Base-by-base conservation (phyloP, 768 basidiomycete genomes). In the Amanita rimosa region DNA sequence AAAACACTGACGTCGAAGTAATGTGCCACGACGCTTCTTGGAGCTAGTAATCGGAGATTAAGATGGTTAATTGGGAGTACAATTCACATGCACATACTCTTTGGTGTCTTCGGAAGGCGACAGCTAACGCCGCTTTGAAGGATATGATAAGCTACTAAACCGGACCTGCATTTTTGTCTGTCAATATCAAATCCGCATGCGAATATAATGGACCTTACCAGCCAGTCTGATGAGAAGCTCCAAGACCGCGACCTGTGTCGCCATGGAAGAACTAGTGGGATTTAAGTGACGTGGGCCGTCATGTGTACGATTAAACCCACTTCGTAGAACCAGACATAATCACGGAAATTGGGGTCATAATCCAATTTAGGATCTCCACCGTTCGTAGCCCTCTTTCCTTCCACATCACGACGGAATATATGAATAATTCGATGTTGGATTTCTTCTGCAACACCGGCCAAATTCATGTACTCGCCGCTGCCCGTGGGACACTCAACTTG, bases 391-490 rank as follows among this genome's bases (percentile, higher is more conserved):
- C 96, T 74, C 52, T 78, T 75, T 8, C 94, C 93, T 52, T 89
- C 76, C 53, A 78, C 64, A 60, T 99, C 95, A 22, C 93, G 81
- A n/a, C 89, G 83, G 59, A 99, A 99, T 57, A 99, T 92, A 64
- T 98, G 93, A 49, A 98, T 99, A 53, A 98, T 82, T n/a, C 96
- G 84, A 61, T 98, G 95, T 64, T 98, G 96, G 49, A 99, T 93
- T 64, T 99, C 96, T 59, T 97, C 95, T 4, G 96, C 92, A 16
- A 95, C 92, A 50, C 79, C 76, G 8, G 85, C 89, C 6, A 99
- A 79, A 61, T 92, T 89, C 93, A 97, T 97, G 65, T 84, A 91
- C 56, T 96, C 94, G n/a, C 96, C 96, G 53, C 85, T 88, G 22
- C 93, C 92, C 0, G 91, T 93, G 4, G 96, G 96, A 59, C 96